A percentile compares a stretch with the other conserved stretches of the same genome.
phyloP scores from a whole-genome alignment of 2,329 filamentous ascomycete species.

The Microdochium trichocladiopsis region DNA sequence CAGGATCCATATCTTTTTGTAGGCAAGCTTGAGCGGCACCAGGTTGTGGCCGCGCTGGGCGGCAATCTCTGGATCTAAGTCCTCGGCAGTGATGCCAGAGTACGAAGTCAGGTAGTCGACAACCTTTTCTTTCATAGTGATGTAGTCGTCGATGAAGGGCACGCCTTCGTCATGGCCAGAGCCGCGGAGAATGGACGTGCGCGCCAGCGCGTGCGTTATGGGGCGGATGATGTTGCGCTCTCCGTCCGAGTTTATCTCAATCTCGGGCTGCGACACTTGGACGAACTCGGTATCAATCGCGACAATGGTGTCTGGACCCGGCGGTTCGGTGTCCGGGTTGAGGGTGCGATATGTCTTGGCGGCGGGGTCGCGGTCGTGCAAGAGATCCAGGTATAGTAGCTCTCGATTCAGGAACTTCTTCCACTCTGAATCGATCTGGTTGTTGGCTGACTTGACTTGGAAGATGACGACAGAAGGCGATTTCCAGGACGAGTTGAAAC shows the following conservation, averaged over 20 bases:
- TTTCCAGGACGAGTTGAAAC: constrained; percentile 91
- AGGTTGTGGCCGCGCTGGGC: constrained; percentile 69
- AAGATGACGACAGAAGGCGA: constrained; percentile 81
- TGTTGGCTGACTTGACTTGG: constrained; percentile 74
- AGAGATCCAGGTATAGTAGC: constrained; percentile 68
- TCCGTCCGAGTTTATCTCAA: constrained; percentile 92
- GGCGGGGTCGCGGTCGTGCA: constrained; percentile 26
- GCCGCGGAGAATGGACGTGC: constrained; percentile 84
- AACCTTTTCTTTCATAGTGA: constrained; percentile 81
- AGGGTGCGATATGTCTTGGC: constrained; percentile 55
- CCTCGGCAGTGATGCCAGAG: constrained; percentile 81
- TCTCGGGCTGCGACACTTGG: constrained; percentile 83
- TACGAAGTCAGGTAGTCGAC: constrained; percentile 94
- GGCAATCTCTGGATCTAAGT: constrained; percentile 63
- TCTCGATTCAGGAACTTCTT: constrained; percentile 77
- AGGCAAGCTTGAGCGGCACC: constrained; percentile 81
- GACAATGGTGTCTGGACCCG: constrained; percentile 65
- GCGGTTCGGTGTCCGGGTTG: constrained; percentile 52
- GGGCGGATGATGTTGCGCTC: constrained; percentile 88
- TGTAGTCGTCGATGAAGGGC: constrained; percentile 97
- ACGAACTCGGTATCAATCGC: constrained; percentile 97
- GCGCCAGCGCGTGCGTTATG: constrained; percentile 83
- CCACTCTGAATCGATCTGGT: constrained; percentile 81
- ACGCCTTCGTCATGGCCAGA: constrained; percentile 69
- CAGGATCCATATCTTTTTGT: constrained; percentile 97